Percentiles rank a stretch among this genome's conserved stretches.
Evolutionary conservation across 2,329 filamentous ascomycete genomes (phyloP).

Genomic region (Diplocarpon rosae): DNA sequence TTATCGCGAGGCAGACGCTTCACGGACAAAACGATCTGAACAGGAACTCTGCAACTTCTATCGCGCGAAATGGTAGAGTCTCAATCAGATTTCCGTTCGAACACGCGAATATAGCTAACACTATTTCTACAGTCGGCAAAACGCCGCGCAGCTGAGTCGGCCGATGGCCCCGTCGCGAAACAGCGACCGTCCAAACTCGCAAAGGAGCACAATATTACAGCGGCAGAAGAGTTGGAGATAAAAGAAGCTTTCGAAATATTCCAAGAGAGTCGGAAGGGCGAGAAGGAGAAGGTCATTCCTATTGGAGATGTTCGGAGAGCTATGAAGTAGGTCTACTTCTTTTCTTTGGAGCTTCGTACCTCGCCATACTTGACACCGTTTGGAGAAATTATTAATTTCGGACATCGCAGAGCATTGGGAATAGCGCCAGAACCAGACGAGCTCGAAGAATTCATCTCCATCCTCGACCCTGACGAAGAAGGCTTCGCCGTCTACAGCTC

Average conservation of each 20-base stretch:
- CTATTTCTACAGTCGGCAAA: constrained; percentile 20
- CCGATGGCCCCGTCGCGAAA: constrained; percentile 26
- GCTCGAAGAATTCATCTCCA: constrained; percentile 62
- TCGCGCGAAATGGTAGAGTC: constrained; percentile 3
- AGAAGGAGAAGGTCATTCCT: constrained; percentile 48
- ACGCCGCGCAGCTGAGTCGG: constrained; percentile 19
- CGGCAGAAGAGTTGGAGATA: constrained; percentile 80
- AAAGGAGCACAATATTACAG: constrained; percentile 78
- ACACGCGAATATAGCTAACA: constrained; percentile 1
- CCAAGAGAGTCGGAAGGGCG: constrained; percentile 55
- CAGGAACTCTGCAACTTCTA: background rate
- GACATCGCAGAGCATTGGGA: constrained; percentile 60
- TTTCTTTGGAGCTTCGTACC: background rate
- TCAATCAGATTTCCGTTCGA: background rate
- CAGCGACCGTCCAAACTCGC: constrained; percentile 76
- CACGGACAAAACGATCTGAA: background rate
- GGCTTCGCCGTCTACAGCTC: constrained; percentile 69
- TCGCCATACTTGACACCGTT: background rate
- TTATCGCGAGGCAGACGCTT: constrained; percentile 5
- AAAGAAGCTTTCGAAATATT: constrained; percentile 84
- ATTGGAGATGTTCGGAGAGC: constrained; percentile 50
- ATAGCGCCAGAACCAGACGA: constrained; percentile 57
- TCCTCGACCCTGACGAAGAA: constrained; percentile 72
- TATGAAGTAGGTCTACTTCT: constrained; percentile 46
- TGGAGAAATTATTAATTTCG: background rate